Evolutionary conservation across 176 grass and related monocot genomes (phyloP), one percentile per base, ranked within the genome.

Genomic region (Lolium multiflorum): DNA sequence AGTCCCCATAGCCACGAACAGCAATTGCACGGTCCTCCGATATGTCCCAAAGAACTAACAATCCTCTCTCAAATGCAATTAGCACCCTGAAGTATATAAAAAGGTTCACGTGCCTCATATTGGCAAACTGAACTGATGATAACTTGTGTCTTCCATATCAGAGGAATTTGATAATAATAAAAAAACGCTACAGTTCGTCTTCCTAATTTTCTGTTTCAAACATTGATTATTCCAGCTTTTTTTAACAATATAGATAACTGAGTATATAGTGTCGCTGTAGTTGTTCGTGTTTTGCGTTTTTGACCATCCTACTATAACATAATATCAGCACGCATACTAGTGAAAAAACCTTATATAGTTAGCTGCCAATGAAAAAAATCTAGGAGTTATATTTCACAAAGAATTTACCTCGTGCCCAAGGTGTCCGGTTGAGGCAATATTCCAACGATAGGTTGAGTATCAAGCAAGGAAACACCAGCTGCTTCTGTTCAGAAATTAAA

Each of bases 31-130:
- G 24, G 84, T 90, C 70, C 84, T 91, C 88, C 4, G 90, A 79
- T 84, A 94, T 88, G 87, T 98, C 96, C 96, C 96, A 98, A 71
- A 98, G 91, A 93, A 98, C 85, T 78, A 98, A 83, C 48, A 95
- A 56, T 70, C 91, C 93, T 90, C 90, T 98, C 85, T 98, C 93
- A 39, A 91, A 98, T 21, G 90, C 96, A 75, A 95, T 93, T 51
- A 98, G 88, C 48, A 98, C 91, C 89, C 95, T 98, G 88, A 55
- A 89, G 87, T 58, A 82, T 50, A 55, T 84, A 84, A 28, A 71
- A 24, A 41, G 73, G 39, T 13, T 68, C 74, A 64, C 64, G 71
- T 88, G 22, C 43, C 80, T 20, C 75, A 56, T 52, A 63, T 46
- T 82, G 63, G 79, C 24, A 77, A 78, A 82, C 56, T 68, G 58